Evolutionary conservation across 2,329 filamentous ascomycete species (phyloP), one percentile per base, ranked within the genome.

Genomic region (Dothideomycetes sp.): DNA sequence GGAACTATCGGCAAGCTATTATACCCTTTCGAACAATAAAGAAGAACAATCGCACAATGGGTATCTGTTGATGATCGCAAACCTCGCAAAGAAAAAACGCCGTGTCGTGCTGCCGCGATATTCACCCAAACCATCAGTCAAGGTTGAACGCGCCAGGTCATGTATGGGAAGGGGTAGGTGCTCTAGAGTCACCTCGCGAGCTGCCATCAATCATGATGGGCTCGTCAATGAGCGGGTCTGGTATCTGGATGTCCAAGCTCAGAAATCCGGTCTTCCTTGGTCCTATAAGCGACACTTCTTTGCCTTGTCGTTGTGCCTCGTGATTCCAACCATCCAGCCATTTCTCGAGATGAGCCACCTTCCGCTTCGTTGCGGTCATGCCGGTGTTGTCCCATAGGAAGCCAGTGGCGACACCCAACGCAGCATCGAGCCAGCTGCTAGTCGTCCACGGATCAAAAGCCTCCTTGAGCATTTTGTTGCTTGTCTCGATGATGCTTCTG

Each of bases 331-430:
- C 72, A 47, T 93, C 83, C 39, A 98, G 73, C 78, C 84, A 94
- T 29, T 59, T 61, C 62, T 98, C 91, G 14, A 95, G 64, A 8
- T 65, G 70, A 40, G 70, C 73, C 34, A 94, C 59, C 40, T 79
- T 73, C 16, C 69, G 66, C 65, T 96, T 96, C 43, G 82, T 73
- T 7, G 73, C 77, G 3, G 84, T 84, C 27, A 85, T 63, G 2
- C 89, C 87, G 16, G 89, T 52, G 56, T 96, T 89, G 43, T 98
- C 91, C 86, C 87, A 96, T 24, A 96, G 54, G 84, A 88, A 98
- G 16, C 89, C 84, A 0, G 91, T 96, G 24, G 87, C 62, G 4
- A 93, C 68, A 2, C 89, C 87, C 49, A 96, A 57, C 9, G 85
- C 58, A 10, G 77, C 75, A 59, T 98, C 91, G 1, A 94, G 48